These are phyloP conservation scores for Auriscalpium microsporum DNA, from an alignment of 768 basidiomycete species.

Conservation along the genomic window DNA sequence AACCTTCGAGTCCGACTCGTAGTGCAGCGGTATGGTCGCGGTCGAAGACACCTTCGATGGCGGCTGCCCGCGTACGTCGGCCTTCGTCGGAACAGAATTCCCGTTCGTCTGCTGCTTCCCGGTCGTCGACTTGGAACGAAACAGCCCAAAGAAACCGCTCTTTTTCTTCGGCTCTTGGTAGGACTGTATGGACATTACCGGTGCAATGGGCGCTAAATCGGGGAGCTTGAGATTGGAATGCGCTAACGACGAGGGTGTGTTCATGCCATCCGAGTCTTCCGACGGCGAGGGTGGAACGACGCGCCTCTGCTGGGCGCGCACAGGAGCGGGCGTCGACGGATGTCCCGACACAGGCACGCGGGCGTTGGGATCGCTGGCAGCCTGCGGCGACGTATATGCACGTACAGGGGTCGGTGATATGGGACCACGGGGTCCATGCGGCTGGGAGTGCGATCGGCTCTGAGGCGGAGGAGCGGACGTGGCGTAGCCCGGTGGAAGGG, in stretches of 20 bases:
- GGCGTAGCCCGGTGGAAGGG: slow-evolving; percentile 2
- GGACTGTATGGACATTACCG: slow-evolving; percentile 11
- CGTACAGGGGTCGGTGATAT: slow-evolving; percentile 11
- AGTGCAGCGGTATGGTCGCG: not conserved
- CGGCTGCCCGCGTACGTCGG: slow-evolving; percentile 1
- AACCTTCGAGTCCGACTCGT: slow-evolving; percentile 11
- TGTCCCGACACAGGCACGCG: slow-evolving; percentile 6
- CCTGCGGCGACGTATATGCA: slow-evolving; percentile 6
- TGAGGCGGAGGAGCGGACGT: not conserved
- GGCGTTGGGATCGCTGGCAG: not conserved
- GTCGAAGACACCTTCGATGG: slow-evolving; percentile 3
- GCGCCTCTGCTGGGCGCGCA: slow-evolving; percentile 2
- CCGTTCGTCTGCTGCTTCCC: slow-evolving; percentile 7
- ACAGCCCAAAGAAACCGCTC: slow-evolving; percentile 14
- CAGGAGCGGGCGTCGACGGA: slow-evolving; percentile 2
- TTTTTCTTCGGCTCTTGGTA: slow-evolving; percentile 15
- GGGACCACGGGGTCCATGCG: slow-evolving; percentile 1
- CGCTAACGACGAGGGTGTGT: slow-evolving; percentile 15
- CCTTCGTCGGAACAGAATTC: not conserved
- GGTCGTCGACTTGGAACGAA: slow-evolving; percentile 13
- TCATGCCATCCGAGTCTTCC: slow-evolving; percentile 11
- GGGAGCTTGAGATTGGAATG: slow-evolving; percentile 10
- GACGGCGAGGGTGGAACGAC: slow-evolving; percentile 10
- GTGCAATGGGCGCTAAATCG: slow-evolving; percentile 6
- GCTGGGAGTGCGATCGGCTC: slow-evolving; percentile 9